Conservation (phyloP, 2,329 filamentous ascomycete species). For the Clathrospora elynae region DNA sequence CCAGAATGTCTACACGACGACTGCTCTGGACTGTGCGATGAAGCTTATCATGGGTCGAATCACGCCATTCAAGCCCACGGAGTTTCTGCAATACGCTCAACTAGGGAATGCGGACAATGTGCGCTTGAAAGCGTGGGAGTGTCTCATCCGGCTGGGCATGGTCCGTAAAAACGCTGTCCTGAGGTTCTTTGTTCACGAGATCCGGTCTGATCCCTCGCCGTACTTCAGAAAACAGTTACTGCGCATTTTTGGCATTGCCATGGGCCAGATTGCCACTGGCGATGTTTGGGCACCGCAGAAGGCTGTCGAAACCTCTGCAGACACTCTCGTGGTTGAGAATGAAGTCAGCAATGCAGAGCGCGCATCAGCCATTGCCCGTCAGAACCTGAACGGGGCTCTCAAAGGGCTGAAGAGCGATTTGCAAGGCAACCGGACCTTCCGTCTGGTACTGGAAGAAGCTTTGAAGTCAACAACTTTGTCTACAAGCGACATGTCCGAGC, state of each 20-base stretch:
- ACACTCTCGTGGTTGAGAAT: conserved; percentile 62
- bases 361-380: conserved; percentile 60
- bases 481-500: conserved; percentile 59
- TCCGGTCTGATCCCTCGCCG: conserved; percentile 62
- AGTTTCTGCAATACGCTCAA: conserved; percentile 66
- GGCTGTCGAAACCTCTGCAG: conserved; percentile 40
- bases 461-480: conserved; percentile 57
- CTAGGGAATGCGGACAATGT: conserved; percentile 65
- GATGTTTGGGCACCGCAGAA: conserved; percentile 46
- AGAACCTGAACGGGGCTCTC: conserved; percentile 63
- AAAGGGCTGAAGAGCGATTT: conserved; percentile 62
- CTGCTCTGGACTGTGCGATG: conserved; percentile 64
- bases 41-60: conserved; percentile 60
- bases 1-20: conserved; percentile 67
- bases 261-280: conserved; percentile 66
- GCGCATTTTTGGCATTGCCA: conserved; percentile 58
- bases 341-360: conserved; percentile 51
- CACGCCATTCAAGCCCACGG: conserved; percentile 58
- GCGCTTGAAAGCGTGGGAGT: conserved; percentile 63
- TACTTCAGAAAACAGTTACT: conserved; percentile 61
- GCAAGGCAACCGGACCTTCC: conserved; percentile 55
- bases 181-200: conserved; percentile 61
- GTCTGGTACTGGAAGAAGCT: conserved; percentile 62
- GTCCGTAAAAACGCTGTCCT: conserved; percentile 57
- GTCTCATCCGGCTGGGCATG: conserved; percentile 61